Evolutionary conservation across 2,329 filamentous ascomycete species (phyloP).

Genomic region (Didymella exigua): DNA sequence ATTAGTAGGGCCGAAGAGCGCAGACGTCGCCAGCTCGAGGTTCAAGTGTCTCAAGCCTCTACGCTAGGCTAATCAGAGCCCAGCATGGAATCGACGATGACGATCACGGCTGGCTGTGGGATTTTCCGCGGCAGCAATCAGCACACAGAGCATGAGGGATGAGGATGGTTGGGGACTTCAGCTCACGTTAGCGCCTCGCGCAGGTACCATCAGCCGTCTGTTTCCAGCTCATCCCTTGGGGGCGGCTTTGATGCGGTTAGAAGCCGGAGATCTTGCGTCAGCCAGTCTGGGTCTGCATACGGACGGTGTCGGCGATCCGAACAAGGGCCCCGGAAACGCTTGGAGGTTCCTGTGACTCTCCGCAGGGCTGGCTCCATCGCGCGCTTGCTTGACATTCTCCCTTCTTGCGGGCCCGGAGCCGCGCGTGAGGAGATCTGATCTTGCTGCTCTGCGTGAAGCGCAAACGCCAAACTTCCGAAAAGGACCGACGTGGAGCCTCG

Average conservation of each 20-base stretch:
- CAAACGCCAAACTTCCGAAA: background rate
- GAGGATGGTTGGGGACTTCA: background rate
- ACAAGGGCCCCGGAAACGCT: slow-evolving; percentile 4
- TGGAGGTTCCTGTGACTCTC: background rate
- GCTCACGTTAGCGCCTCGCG: background rate
- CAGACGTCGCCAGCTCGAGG: slow-evolving; percentile 4
- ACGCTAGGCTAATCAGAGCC: slow-evolving; percentile 7
- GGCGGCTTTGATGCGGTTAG: background rate
- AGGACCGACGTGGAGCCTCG: slow-evolving; percentile 3
- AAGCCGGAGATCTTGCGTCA: slow-evolving; percentile 2
- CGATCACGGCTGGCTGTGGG: slow-evolving; percentile 6
- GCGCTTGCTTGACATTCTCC: background rate
- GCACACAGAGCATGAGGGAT: background rate
- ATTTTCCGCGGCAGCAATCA: background rate
- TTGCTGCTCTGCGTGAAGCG: background rate
- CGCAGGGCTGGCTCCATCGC: background rate
- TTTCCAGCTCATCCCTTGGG: slow-evolving; percentile 1
- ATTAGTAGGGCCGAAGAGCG: slow-evolving; percentile 14
- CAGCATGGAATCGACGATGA: slow-evolving; percentile 9
- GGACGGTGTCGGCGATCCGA: slow-evolving; percentile 10
- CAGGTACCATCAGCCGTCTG: background rate
- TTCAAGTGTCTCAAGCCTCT: slow-evolving; percentile 7
- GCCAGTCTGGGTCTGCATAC: slow-evolving; percentile 5
- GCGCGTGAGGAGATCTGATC: background rate
- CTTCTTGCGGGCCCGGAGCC: background rate